A percentile compares a stretch with the other conserved stretches of the same genome.
These are phyloP conservation scores for Cupressus sempervirens DNA, from an alignment of 75 land plant genomes.

Conservation along the genomic window DNA sequence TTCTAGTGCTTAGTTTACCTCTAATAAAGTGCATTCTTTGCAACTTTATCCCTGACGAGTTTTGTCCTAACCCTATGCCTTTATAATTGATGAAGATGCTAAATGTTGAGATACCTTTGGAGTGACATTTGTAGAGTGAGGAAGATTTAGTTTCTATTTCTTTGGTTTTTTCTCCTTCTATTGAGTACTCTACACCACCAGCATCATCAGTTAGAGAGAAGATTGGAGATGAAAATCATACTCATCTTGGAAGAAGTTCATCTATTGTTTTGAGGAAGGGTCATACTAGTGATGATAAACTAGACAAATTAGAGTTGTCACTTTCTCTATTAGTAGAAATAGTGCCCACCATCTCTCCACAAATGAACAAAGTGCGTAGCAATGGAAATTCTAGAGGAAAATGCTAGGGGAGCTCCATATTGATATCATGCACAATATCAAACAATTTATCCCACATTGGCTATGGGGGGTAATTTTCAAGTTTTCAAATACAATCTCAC, in stretches of 20 bases:
- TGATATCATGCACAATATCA: too few species aligned
- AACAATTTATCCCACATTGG: too few species aligned
- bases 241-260: slow-evolving; percentile 37
- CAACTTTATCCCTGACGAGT: slow-evolving; percentile 90
- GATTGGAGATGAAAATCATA: slow-evolving; percentile 41
- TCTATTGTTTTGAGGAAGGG: slow-evolving; percentile 69
- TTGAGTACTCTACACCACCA: slow-evolving; percentile 63
- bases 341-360: slow-evolving; percentile 3
- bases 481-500: too few species aligned
- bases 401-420: too few species aligned
- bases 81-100: slow-evolving; percentile 54
- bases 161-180: slow-evolving; percentile 52
- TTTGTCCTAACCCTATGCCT: slow-evolving; percentile 88
- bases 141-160: slow-evolving; percentile 35
- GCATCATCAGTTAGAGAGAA: too few species aligned
- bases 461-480: too few species aligned
- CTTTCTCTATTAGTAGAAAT: slow-evolving; percentile 46
- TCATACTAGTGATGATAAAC: slow-evolving; percentile 89
- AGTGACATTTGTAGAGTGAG: slow-evolving; percentile 31
- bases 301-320: slow-evolving; percentile 69
- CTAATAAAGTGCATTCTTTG: slow-evolving; percentile 67
- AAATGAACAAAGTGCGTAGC: not conserved
- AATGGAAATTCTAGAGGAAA: slow-evolving; percentile 20
- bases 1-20: slow-evolving; percentile 68
- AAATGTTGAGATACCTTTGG: slow-evolving; percentile 48